These are phyloP conservation scores for Plasmodium relictum DNA, from an alignment of 169 alveolate genomes.

Conservation along the genomic window DNA sequence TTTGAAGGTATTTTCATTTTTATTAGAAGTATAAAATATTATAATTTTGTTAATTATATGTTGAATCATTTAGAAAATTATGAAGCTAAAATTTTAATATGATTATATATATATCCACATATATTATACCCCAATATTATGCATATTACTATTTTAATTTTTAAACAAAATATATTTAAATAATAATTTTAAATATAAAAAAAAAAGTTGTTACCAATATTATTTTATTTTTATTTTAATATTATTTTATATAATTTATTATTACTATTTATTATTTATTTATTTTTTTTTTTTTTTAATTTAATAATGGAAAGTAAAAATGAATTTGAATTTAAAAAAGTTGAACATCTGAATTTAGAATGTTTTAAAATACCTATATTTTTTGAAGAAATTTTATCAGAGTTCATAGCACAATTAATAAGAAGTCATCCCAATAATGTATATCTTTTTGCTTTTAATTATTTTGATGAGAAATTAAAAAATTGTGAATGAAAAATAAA, in stretches of 20 bases:
- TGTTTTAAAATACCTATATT: constrained; percentile 37
- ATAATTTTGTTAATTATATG: no score
- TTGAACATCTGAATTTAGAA: constrained; percentile 46
- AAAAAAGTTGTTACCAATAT: no score
- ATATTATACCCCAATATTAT: no score
- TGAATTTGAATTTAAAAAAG: constrained; percentile 42
- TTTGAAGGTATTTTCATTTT: no score
- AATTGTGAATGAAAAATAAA: constrained; percentile 1
- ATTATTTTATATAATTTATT: not conserved
- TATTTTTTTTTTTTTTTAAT: not conserved
- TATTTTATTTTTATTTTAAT: not conserved
- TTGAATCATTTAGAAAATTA: no score
- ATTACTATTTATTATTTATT: not conserved
- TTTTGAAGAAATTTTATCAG: constrained; percentile 67
- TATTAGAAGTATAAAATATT: no score
- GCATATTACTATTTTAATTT: no score
- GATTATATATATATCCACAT: no score
- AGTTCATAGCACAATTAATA: constrained; percentile 50
- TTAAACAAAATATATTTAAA: no score
- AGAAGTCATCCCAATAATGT: constrained; percentile 40
- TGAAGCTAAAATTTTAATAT: no score
- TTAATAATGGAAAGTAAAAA: constrained; percentile 32
- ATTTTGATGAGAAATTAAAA: constrained; percentile 52
- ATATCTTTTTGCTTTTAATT: constrained; percentile 45
- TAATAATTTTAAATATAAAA: no score